Percentiles rank a stretch among this genome's conserved stretches.
Evolutionary conservation across 768 basidiomycete species (phyloP).

Genomic region (Lactarius indigo): DNA sequence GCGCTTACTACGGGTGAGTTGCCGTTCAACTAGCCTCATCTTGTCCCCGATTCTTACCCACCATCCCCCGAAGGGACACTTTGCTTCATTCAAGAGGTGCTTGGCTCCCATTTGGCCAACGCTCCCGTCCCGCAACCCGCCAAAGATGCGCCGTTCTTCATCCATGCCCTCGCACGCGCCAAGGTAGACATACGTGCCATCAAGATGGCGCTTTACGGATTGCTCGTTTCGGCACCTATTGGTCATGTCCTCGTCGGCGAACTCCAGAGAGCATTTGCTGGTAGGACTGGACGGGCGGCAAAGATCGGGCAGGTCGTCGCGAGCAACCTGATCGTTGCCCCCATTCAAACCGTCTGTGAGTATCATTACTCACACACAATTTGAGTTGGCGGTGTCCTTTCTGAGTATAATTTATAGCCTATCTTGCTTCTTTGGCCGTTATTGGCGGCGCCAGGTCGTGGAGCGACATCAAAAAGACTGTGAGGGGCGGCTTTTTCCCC

Average conservation of each 20-base stretch:
- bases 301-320: constrained; percentile 72
- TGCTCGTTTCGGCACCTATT: constrained; percentile 79
- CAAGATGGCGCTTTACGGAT: constrained; percentile 84
- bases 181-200: constrained; percentile 68
- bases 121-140: constrained; percentile 47
- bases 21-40: constrained; percentile 9
- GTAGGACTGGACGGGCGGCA: constrained; percentile 59
- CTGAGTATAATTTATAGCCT: constrained; percentile 41
- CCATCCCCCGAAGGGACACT: constrained; percentile 32
- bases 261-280: constrained; percentile 74
- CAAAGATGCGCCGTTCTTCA: constrained; percentile 51
- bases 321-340: constrained; percentile 72
- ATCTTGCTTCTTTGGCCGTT: constrained; percentile 75
- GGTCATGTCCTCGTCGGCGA: constrained; percentile 68
- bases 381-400: neutral
- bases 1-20: constrained; percentile 63
- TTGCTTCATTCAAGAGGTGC: constrained; percentile 68
- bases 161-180: constrained; percentile 49
- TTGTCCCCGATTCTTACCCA: neutral
- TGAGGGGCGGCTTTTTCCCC: constrained; percentile 68
- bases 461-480: constrained; percentile 60
- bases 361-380: constrained; percentile 6
- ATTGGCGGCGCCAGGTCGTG: constrained; percentile 75
- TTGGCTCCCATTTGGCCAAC: constrained; percentile 69
- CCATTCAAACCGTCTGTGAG: constrained; percentile 67